These are phyloP conservation scores for Eimeria falciformis DNA, from an alignment of 169 alveolate genomes.

Conservation along the genomic window DNA sequence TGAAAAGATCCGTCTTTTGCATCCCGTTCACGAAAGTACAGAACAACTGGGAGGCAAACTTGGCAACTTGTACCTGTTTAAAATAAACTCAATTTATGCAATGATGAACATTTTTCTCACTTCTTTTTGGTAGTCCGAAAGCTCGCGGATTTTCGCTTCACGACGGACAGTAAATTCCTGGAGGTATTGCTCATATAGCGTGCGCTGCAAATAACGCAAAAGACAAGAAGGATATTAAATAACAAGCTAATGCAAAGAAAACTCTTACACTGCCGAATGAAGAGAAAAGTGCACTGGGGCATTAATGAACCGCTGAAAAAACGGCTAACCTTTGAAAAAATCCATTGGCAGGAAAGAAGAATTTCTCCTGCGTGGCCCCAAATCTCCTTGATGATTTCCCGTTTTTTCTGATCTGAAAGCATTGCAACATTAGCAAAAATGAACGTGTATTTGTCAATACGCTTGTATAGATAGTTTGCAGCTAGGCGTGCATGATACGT, in stretches of 20 bases:
- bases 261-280: neutral
- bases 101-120: too few relatives aligned
- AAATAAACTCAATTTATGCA: too few relatives aligned
- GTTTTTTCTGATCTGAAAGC: slow-evolving; percentile 66
- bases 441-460: too few relatives aligned
- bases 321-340: slow-evolving; percentile 37
- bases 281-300: neutral
- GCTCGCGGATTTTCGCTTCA: slow-evolving; percentile 67
- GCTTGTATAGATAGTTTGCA: too few relatives aligned
- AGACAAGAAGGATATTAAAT: neutral
- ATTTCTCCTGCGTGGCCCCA: slow-evolving; percentile 75
- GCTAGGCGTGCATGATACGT: too few relatives aligned
- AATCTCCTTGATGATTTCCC: slow-evolving; percentile 65
- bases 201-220: neutral
- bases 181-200: slow-evolving; percentile 56
- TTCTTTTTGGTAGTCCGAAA: slow-evolving; percentile 69
- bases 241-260: neutral
- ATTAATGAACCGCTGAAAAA: neutral
- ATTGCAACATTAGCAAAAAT: neutral
- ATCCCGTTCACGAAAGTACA: too few relatives aligned
- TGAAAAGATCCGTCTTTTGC: too few relatives aligned
- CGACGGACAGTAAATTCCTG: slow-evolving; percentile 69
- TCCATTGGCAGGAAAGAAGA: slow-evolving; percentile 72
- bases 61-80: too few relatives aligned
- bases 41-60: too few relatives aligned